phyloP scores from a whole-genome alignment of 2,329 filamentous ascomycete species.

The Triangularia setosa region DNA sequence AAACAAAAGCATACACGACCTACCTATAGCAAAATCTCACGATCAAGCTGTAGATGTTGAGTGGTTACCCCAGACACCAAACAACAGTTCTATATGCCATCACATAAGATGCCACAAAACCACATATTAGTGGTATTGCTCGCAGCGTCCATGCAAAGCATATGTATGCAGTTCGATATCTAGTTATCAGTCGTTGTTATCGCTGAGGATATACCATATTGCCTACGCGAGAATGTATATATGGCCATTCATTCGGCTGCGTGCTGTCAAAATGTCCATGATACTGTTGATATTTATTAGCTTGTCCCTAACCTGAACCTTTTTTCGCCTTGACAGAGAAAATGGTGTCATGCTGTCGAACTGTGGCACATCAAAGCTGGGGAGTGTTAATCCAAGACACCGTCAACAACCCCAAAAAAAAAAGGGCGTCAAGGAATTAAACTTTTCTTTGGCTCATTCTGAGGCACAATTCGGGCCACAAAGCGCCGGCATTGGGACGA shows the following conservation, averaged over 20 bases:
- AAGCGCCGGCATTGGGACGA: neutral
- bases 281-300: neutral
- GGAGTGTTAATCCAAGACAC: neutral
- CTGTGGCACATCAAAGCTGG: no score
- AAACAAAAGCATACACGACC: neutral
- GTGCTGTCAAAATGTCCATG: neutral
- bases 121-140: no score
- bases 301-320: neutral
- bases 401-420: neutral
- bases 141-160: neutral
- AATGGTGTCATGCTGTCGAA: neutral
- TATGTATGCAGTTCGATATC: neutral
- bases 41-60: neutral
- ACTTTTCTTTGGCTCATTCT: neutral
- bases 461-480: neutral
- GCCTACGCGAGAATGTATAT: no score
- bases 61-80: neutral
- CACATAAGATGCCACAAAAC: neutral
- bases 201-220: neutral
- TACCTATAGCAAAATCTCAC: neutral
- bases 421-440: neutral
- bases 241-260: neutral
- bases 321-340: neutral
- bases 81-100: neutral
- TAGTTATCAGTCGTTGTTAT: neutral